Evolutionary conservation across 2,329 filamentous ascomycete genomes (phyloP), one percentile per base, ranked within the genome.

Genomic region (Beauveria pseudobassiana): DNA sequence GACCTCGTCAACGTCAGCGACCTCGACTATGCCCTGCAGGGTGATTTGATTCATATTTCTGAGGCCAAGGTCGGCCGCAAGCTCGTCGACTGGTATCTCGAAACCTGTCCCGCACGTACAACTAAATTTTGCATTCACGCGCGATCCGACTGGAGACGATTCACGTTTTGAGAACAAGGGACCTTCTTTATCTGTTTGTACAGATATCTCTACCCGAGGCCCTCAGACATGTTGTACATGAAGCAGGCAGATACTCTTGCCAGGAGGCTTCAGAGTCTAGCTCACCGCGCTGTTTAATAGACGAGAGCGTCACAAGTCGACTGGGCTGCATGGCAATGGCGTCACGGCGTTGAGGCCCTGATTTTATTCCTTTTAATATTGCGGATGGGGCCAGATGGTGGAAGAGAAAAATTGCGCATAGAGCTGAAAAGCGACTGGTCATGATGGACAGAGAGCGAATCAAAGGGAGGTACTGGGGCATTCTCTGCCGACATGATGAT

Each of bases 11-110:
- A 93, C 74, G 91, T 91, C 67, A 96, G 90, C 77, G 95, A 99
- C 75, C 83, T 99, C 64, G 95, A 99, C 80, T 99, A 98, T 75
- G 95, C 95, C 66, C 85, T 99, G 79, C 90, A 98, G 79, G 91
- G 92, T 68, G 93, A 99, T 74, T 80, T 99, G 71, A 99, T 99
- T 75, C 95, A 99, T 78, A 95, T 99, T 69, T 97, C 93, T 63
- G 95, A 99, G 80, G 93, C 93, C 68, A 99, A 99, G 87, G 92
- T 97, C 64, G 95, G 95, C 73, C 86, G 95, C 71, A 96, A 95
- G 80, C 82, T 99, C 72, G 93, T 99, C 67, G 95, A 99, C 78
- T 99, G 95, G 95, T 99, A 99, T 77, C 85, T 99, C 88, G 95
- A 74, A 99, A 99, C 82, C 82, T 99, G 72, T 90, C 93, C 64